Base-by-base conservation (phyloP, 1,284 basidiomycete species). In the Cryptococcus deneoformans region DNA sequence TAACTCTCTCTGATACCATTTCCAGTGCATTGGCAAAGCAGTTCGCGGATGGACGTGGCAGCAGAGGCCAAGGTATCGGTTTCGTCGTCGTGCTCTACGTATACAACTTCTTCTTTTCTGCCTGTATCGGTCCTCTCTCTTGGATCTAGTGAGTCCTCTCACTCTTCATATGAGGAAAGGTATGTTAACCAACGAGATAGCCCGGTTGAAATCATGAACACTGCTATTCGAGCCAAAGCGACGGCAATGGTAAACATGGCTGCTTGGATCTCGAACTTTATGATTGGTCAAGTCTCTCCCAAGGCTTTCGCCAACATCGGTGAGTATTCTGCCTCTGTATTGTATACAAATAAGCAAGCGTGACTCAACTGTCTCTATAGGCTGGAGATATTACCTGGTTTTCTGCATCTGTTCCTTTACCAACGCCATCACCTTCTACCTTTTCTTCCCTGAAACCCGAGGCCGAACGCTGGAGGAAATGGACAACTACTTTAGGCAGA, bases 381-480 rank as follows among this genome's bases (percentile, higher is more conserved):
- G 73, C 14, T 80, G 78, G 78, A 70, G 66, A 52, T 79, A 79
- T 69, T 81, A 80, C 70, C 77, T 86, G 45, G 82, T 86, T 20
- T 86, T 86, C 58, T 84, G 84, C 2, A 81, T 87, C 53, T 84
- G 83, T 65, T 79, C 81, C 8, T 83, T 84, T 72, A 83, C 84
- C 11, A 86, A 86, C 65, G 84, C 84, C 0, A 64, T 85, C 5
- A 83, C 82, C 60, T 81, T 86, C 64, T 86, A 82, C 81, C 75
- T 70, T 34, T 67, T 78, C 59, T 73, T 75, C 63, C 77, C 76
- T 36, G 77, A 52, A 44, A 58, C 52, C n/a, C 20, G 35, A 8
- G 53, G 53, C 11, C 51, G 64, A 24, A 84, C 82, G 0, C 38
- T 69, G 49, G 67, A 75, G 79, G 83, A 84, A 69, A 83, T 86